Percentiles rank a stretch among this genome's conserved stretches.
These are phyloP conservation scores for Psophocarpus tetragonolobus DNA, from an alignment of 306 rosid species.

Conservation along the genomic window DNA sequence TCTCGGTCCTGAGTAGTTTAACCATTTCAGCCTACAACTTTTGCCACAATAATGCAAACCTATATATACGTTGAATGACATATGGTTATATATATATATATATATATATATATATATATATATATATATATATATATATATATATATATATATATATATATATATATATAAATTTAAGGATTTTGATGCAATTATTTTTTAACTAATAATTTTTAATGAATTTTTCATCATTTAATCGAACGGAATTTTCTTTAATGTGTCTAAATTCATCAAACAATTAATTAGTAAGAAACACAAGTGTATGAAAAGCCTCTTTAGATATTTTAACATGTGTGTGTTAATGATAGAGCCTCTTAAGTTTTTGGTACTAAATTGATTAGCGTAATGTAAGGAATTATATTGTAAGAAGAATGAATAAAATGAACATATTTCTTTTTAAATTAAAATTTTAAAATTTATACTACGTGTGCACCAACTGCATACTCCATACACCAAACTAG, in stretches of 20 bases:
- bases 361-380: neutral
- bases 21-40: conserved; percentile 82
- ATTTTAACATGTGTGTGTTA: neutral
- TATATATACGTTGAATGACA: no score
- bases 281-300: no score
- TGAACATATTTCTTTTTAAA: no score
- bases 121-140: no score
- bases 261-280: neutral
- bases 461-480: no score
- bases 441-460: no score
- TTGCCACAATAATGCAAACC: conserved; percentile 76
- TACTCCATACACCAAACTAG: conserved; percentile 13
- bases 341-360: neutral
- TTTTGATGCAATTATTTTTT: neutral
- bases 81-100: no score
- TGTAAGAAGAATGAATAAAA: neutral
- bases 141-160: no score
- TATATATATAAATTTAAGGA: neutral
- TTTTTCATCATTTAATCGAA: no score
- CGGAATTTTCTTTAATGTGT: neutral
- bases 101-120: no score
- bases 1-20: conserved; percentile 68
- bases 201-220: no score
- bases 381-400: neutral
- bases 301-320: neutral